A percentile compares a stretch with the other conserved stretches of the same genome.
These are phyloP conservation scores for Fusarium drepaniforme DNA, from an alignment of 2,329 filamentous ascomycete genomes.

Conservation along the genomic window DNA sequence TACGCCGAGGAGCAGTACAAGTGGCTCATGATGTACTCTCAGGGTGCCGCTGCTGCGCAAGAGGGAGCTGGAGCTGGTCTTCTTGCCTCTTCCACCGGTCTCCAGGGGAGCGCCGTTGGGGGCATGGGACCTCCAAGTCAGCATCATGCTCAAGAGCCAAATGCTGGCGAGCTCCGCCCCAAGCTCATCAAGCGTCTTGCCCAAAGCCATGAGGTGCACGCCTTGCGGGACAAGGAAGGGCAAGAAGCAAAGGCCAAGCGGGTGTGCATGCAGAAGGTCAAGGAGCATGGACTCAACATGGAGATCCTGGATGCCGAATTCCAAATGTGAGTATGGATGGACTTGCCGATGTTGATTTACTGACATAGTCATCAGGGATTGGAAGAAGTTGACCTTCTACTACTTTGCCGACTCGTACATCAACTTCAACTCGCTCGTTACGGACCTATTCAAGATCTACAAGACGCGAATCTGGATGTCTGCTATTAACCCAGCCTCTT, in stretches of 20 bases:
- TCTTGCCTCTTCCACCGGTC: constrained; percentile 72
- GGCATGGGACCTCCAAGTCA: constrained; percentile 82
- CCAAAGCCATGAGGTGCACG: constrained; percentile 89
- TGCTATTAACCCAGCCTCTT: constrained; percentile 96
- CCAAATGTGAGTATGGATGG: constrained; percentile 81
- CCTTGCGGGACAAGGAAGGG: constrained; percentile 93
- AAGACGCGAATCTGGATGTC: constrained; percentile 99
- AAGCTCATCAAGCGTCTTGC: constrained; percentile 97
- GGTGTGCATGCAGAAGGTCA: constrained; percentile 95
- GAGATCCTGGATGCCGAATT: constrained; percentile 99
- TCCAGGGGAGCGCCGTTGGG: constrained; percentile 78
- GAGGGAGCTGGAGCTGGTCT: constrained; percentile 72
- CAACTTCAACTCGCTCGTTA: constrained; percentile 98
- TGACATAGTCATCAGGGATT: constrained; percentile 75
- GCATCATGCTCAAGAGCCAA: constrained; percentile 79
- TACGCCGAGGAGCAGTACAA: constrained; percentile 97
- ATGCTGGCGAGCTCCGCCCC: constrained; percentile 84
- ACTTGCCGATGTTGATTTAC: not conserved
- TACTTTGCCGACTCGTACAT: constrained; percentile 99
- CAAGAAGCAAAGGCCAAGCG: constrained; percentile 98
- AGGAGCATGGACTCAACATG: constrained; percentile 95
- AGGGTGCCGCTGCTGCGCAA: constrained; percentile 74
- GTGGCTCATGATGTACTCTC: constrained; percentile 99
- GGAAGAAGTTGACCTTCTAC: constrained; percentile 99
- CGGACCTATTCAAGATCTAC: constrained; percentile 98